phyloP scores from a whole-genome alignment of 1,284 basidiomycete species.

The Pseudomicrostroma phylloplanum region DNA sequence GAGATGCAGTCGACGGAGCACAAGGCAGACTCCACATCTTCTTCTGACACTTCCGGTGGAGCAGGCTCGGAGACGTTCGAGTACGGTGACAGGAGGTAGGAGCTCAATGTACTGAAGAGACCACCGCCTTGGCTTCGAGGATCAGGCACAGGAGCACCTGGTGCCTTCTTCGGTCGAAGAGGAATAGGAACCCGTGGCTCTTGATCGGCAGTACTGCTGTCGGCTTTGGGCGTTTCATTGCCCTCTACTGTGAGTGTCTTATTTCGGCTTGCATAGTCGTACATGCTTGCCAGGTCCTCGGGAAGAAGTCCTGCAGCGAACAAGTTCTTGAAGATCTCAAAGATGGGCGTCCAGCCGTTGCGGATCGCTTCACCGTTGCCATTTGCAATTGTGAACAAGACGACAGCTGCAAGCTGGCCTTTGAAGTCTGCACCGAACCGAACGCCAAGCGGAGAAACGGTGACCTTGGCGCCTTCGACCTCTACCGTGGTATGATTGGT shows the following conservation, averaged over 20 bases:
- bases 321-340: slow-evolving; percentile 95
- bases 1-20: slow-evolving; percentile 92
- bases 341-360: slow-evolving; percentile 83
- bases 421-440: slow-evolving; percentile 93
- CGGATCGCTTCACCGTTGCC: slow-evolving; percentile 90
- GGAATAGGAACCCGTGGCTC: slow-evolving; percentile 29
- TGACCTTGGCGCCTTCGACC: slow-evolving; percentile 80
- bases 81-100: slow-evolving; percentile 94
- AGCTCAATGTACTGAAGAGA: slow-evolving; percentile 84
- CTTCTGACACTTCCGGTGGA: slow-evolving; percentile 66
- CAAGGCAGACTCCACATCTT: slow-evolving; percentile 86
- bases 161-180: slow-evolving; percentile 64
- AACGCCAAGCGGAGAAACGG: slow-evolving; percentile 84
- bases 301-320: slow-evolving; percentile 81
- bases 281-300: slow-evolving; percentile 84
- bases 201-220: background rate
- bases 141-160: slow-evolving; percentile 78
- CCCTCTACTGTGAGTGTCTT: background rate
- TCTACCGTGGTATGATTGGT: slow-evolving; percentile 82
- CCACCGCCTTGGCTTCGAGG: slow-evolving; percentile 73
- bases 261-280: slow-evolving; percentile 65
- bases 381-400: slow-evolving; percentile 95
- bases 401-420: slow-evolving; percentile 90
- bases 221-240: slow-evolving; percentile 1
- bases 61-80: slow-evolving; percentile 62